Evolutionary conservation across 1,284 basidiomycete genomes (phyloP).

Genomic region (Tetrapyrgos nigripes): DNA sequence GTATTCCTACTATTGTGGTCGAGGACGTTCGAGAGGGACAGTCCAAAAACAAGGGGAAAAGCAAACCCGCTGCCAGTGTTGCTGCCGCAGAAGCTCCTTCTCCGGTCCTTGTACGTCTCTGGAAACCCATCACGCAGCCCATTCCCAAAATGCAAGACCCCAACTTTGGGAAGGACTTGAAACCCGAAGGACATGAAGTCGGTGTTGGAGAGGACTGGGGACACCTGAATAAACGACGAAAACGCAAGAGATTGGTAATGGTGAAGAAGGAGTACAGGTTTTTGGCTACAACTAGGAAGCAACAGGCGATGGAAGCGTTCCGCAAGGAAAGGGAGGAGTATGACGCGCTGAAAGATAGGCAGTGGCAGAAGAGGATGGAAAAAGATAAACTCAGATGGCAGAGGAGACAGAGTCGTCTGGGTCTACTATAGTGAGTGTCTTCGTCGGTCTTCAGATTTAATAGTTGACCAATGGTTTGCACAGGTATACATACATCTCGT

Average conservation of each 20-base stretch:
- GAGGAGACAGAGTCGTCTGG: too few species aligned
- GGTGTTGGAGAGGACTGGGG: slow-evolving; percentile 7
- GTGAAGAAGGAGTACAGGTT: not conserved
- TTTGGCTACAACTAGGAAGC: not conserved
- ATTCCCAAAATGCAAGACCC: not conserved
- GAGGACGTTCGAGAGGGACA: slow-evolving; percentile 32
- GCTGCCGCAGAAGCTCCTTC: not conserved
- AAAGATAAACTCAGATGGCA: too few species aligned
- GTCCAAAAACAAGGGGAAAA: slow-evolving; percentile 26
- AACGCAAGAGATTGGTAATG: slow-evolving; percentile 3
- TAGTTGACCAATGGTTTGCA: too few species aligned
- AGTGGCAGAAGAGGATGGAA: not conserved
- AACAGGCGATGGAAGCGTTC: not conserved
- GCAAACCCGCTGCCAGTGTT: slow-evolving; percentile 25
- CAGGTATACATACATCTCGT: too few species aligned
- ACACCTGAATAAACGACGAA: slow-evolving; percentile 9
- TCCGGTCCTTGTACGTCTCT: slow-evolving; percentile 8
- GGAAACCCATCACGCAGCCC: slow-evolving; percentile 9
- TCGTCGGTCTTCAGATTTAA: too few species aligned
- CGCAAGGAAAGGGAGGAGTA: slow-evolving; percentile 4
- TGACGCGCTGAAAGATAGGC: not conserved
- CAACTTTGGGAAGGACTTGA: not conserved
- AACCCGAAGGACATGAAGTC: not conserved
- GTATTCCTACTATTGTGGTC: slow-evolving; percentile 30
- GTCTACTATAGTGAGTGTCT: too few species aligned